Evolutionary conservation across 2,329 filamentous ascomycete species (phyloP).

Genomic region (Zymoseptoria tritici): DNA sequence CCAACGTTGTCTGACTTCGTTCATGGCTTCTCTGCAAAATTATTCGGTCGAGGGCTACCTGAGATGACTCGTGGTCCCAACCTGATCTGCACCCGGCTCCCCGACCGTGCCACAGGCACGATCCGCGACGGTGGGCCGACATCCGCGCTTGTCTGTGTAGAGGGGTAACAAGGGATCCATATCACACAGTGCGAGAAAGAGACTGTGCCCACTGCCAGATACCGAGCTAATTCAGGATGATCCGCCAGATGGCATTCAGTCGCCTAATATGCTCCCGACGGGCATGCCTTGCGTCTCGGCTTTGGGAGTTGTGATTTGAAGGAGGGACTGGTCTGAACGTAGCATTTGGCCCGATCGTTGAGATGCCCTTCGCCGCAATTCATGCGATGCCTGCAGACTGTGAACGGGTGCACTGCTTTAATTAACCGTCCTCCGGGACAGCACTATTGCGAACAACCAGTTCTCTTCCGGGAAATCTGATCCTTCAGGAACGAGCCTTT

Average conservation of each 20-base stretch:
- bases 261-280: background rate
- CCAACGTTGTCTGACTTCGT: background rate
- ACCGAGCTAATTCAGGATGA: background rate
- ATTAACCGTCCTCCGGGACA: background rate
- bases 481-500: background rate
- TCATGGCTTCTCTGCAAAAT: background rate
- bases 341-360: background rate
- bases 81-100: background rate
- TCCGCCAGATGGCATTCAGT: background rate
- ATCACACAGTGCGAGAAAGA: background rate
- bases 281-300: background rate
- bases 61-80: background rate
- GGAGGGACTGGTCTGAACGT: background rate
- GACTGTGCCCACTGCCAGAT: background rate
- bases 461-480: background rate
- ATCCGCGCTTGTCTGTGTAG: background rate
- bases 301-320: background rate
- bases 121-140: background rate
- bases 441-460: background rate
- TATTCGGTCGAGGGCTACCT: background rate
- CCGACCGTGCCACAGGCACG: background rate
- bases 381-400: background rate
- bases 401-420: background rate
- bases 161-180: background rate
- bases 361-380: background rate